A percentile compares a stretch with the other conserved stretches of the same genome.
phyloP scores from a whole-genome alignment of 805 yeast species.

The Suhomyces tanzawaensis region DNA sequence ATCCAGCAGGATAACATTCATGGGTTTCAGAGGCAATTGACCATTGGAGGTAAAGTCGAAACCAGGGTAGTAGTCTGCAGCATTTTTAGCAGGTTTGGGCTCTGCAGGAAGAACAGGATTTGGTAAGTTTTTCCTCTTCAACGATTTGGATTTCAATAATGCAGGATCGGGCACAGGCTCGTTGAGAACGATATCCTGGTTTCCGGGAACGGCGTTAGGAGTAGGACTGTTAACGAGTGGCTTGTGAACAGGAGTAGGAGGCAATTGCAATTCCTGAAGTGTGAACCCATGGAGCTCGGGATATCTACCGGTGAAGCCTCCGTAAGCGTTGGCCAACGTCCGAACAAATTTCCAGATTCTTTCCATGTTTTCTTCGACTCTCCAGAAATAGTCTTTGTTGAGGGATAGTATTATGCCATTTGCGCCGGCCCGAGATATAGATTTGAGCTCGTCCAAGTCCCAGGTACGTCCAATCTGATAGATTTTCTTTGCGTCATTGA shows the following conservation, averaged over 20 bases:
- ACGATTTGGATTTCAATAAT: slow-evolving; percentile 20
- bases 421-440: slow-evolving; percentile 51
- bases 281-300: slow-evolving; percentile 35
- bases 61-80: slow-evolving; percentile 23
- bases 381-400: slow-evolving; percentile 84
- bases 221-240: slow-evolving; percentile 1
- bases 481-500: slow-evolving; percentile 59
- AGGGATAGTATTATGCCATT: slow-evolving; percentile 60
- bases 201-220: neutral
- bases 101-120: slow-evolving; percentile 18
- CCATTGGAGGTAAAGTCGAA: slow-evolving; percentile 45
- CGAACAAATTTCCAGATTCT: slow-evolving; percentile 36
- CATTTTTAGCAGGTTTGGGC: slow-evolving; percentile 12
- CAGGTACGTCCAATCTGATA: slow-evolving; percentile 93
- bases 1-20: slow-evolving; percentile 37
- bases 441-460: slow-evolving; percentile 70
- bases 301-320: slow-evolving; percentile 35
- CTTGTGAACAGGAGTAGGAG: slow-evolving; percentile 20
- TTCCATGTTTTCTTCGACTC: slow-evolving; percentile 36
- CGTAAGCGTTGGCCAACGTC: slow-evolving; percentile 30
- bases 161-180: slow-evolving; percentile 23
- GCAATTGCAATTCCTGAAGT: slow-evolving; percentile 33
- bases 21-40: slow-evolving; percentile 40
- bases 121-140: slow-evolving; percentile 22
- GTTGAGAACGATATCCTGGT: slow-evolving; percentile 11